A percentile compares a stretch with the other conserved stretches of the same genome.
phyloP scores from a whole-genome alignment of 805 yeast genomes.

The Wickerhamiella dianesei region DNA sequence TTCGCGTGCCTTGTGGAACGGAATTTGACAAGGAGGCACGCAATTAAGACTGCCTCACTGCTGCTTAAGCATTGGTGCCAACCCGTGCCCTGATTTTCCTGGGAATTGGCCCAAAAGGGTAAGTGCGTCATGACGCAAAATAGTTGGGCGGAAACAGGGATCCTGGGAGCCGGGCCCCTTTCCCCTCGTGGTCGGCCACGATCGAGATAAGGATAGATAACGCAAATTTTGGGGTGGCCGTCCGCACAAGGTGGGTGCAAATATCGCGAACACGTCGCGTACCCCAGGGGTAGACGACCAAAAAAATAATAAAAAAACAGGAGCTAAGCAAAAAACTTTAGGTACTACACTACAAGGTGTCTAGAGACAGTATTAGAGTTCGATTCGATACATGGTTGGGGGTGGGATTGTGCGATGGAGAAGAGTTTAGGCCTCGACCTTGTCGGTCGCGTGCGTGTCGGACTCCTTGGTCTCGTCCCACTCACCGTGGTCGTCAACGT shows the following conservation, averaged over 20 bases:
- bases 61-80: not conserved
- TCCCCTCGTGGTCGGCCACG: no score
- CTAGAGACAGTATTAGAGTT: not conserved
- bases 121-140: not conserved
- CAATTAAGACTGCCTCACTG: not conserved
- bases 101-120: not conserved
- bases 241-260: no score
- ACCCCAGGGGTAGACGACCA: no score
- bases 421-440: constrained; percentile 4
- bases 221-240: no score
- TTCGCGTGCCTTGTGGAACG: no score
- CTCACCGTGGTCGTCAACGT: constrained; percentile 26
- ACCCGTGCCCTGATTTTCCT: not conserved
- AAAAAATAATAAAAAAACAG: not conserved
- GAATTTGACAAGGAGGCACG: not conserved
- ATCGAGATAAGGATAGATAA: no score
- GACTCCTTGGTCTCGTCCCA: constrained; percentile 28
- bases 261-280: no score
- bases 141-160: not conserved
- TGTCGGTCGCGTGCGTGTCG: constrained; percentile 22
- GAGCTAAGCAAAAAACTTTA: not conserved
- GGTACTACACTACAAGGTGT: not conserved
- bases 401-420: not conserved
- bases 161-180: no score
- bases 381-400: not conserved